Percentiles rank a stretch among this genome's conserved stretches.
These are phyloP conservation scores for Edaphochlamys debaryana DNA, from an alignment of 139 green algal genomes.

Conservation along the genomic window DNA sequence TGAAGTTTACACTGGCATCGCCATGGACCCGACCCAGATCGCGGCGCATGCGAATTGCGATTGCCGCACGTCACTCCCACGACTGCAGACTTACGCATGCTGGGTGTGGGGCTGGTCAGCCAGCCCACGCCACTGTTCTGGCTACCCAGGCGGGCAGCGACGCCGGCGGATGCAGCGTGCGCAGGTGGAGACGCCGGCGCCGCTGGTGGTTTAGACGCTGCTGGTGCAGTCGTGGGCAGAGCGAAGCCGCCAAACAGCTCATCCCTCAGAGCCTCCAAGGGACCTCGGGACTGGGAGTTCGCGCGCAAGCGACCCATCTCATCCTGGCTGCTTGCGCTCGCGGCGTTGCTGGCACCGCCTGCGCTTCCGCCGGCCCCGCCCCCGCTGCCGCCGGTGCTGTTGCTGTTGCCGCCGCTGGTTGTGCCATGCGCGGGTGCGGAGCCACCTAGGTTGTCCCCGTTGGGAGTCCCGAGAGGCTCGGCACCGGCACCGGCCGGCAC, in stretches of 20 bases:
- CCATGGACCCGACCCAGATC: too few species aligned
- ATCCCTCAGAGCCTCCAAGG: constrained; percentile 21
- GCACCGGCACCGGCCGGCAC: neutral
- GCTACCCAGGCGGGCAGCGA: neutral
- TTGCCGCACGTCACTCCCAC: too few species aligned
- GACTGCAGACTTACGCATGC: neutral
- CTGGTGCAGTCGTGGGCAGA: neutral
- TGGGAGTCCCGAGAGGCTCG: neutral
- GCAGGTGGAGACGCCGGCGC: neutral
- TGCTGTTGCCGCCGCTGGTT: too few species aligned
- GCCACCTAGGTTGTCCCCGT: neutral
- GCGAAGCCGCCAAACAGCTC: constrained; percentile 22
- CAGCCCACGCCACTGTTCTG: neutral
- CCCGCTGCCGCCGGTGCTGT: too few species aligned
- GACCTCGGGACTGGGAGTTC: neutral
- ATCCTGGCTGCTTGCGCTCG: too few species aligned
- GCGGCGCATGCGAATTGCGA: too few species aligned
- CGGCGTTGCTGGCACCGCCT: neutral
- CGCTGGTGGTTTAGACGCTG: neutral
- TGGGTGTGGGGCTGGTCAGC: neutral
- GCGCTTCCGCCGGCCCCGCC: neutral
- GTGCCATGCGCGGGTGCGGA: too few species aligned
- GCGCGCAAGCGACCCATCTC: too few species aligned
- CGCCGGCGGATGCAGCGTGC: neutral
- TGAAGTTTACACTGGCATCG: too few species aligned